Percentiles rank a stretch among this genome's conserved stretches.
Conservation (phyloP, 768 basidiomycete species). For the Gelatoporia subvermispora region DNA sequence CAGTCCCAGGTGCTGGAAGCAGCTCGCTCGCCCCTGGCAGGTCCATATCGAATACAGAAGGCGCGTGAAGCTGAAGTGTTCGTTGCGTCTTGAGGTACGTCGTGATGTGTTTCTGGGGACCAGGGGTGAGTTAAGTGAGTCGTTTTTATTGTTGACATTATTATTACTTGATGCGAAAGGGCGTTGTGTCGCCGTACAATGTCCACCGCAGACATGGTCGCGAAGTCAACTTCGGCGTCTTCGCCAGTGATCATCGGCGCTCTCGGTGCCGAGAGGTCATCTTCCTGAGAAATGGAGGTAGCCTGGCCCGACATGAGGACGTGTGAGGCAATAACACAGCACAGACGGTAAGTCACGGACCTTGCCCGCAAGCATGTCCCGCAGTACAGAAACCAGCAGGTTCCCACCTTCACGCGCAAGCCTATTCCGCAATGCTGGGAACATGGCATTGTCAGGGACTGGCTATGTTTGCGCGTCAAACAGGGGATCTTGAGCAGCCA, state of each 20-base stretch:
- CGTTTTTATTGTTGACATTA: no score
- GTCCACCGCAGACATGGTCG: conserved; percentile 46
- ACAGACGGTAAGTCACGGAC: conserved; percentile 2
- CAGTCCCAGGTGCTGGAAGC: conserved; percentile 34
- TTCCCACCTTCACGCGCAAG: conserved; percentile 64
- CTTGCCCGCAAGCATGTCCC: conserved; percentile 50
- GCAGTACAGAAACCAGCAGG: conserved; percentile 65
- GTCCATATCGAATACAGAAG: conserved; percentile 3
- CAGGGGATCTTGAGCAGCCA: neutral
- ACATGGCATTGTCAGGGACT: conserved; percentile 48
- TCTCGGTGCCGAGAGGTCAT: conserved; percentile 30
- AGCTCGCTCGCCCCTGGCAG: conserved; percentile 4
- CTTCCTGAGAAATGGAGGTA: conserved; percentile 41
- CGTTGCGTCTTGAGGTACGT: conserved; percentile 18
- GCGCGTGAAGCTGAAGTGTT: conserved; percentile 26
- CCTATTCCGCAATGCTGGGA: conserved; percentile 46
- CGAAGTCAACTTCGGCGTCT: conserved; percentile 54
- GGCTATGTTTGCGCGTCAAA: conserved; percentile 32
- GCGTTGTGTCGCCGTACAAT: conserved; percentile 56
- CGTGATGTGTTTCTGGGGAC: conserved; percentile 23
- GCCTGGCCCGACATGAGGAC: conserved; percentile 34
- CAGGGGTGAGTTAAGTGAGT: neutral
- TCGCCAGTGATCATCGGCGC: conserved; percentile 57
- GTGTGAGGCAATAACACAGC: neutral
- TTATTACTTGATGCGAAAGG: conserved; percentile 61